Base-by-base conservation (phyloP, 2,329 filamentous ascomycete genomes). In the Venturia nashicola region DNA sequence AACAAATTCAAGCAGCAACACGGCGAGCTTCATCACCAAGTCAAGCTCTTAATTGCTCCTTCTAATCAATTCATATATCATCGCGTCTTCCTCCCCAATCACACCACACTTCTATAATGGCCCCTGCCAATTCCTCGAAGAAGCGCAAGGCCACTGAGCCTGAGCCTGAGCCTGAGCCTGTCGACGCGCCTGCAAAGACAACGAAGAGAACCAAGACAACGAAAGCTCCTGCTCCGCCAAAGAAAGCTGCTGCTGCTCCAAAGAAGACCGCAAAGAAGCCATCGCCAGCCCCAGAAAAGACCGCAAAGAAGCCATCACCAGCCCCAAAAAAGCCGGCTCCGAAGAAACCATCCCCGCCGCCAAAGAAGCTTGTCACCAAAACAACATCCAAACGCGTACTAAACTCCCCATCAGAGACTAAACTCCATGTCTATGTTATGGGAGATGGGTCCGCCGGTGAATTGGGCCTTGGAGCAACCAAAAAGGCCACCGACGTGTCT, bases 381-480 rank as follows among this genome's bases (percentile, higher is more conserved):
- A 68, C 46, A 11, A 61, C 60, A 43, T 36, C 70, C 64, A 70
- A 70, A 34, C 68, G 68, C 7, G 71, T 81, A 65, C 84, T 89
- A 76, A 91, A 91, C 73, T 72, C 82, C 32, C 78, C 82, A 18
- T 88, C 88, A 5, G 83, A 80, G 0, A 75, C 84, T 68, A 77
- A 79, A 34, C 80, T 94, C 65, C 85, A 92, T 70, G 79, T 94
- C 65, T 93, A 86, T 71, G 88, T 92, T 62, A 93, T 90, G 69
- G 90, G 90, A 62, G 88, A 91, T 73, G 90, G 89, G 44, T 83
- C 83, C 66, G 86, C 85, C n/a, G 90, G 90, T 68, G 90, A 95
- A 77, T 86, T 95, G 55, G 90, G 90, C 44, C 83, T 95, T 20
- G 90, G 90, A 44, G 75, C 80, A 2, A 84, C 81, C 66, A 85